phyloP scores from a whole-genome alignment of 495 filamentous ascomycete species.

The Penicillium bovifimosum region DNA sequence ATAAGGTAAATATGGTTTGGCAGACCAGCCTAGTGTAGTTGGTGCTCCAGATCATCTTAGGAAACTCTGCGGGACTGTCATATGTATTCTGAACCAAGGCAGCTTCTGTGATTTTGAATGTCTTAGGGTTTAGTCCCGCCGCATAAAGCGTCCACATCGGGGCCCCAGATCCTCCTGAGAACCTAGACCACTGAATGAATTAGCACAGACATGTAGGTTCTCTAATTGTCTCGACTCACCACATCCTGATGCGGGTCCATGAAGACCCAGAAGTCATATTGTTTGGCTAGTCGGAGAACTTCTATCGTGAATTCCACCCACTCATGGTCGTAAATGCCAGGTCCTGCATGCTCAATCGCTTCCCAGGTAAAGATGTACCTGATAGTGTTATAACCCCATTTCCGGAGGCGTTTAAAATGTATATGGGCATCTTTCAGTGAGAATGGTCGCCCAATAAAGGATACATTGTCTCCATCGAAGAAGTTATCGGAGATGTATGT shows the following conservation, averaged over 20 bases:
- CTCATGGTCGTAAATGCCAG: slow-evolving; percentile 90
- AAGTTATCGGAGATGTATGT: slow-evolving; percentile 75
- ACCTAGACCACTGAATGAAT: slow-evolving; percentile 72
- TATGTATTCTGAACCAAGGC: slow-evolving; percentile 94
- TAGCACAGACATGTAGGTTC: slow-evolving; percentile 8
- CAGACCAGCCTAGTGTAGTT: slow-evolving; percentile 88
- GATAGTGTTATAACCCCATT: slow-evolving; percentile 92
- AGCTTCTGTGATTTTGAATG: slow-evolving; percentile 81
- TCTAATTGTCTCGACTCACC: slow-evolving; percentile 43
- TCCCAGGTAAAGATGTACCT: slow-evolving; percentile 98
- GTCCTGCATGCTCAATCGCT: slow-evolving; percentile 90
- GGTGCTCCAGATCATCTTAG: slow-evolving; percentile 99
- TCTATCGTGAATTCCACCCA: slow-evolving; percentile 89
- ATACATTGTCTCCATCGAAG: slow-evolving; percentile 89
- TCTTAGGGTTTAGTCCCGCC: slow-evolving; percentile 77
- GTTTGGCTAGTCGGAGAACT: slow-evolving; percentile 73
- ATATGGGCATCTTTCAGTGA: slow-evolving; percentile 71
- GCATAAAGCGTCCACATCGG: slow-evolving; percentile 98
- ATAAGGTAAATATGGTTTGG: slow-evolving; percentile 88
- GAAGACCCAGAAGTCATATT: slow-evolving; percentile 91
- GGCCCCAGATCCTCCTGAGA: slow-evolving; percentile 89
- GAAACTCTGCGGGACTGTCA: slow-evolving; percentile 78
- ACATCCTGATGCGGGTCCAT: slow-evolving; percentile 99
- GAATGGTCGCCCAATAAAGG: slow-evolving; percentile 84
- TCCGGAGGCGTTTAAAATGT: slow-evolving; percentile 81